Conservation (phyloP, 352 stramenopile species). For the Pythium aristosporum region DNA sequence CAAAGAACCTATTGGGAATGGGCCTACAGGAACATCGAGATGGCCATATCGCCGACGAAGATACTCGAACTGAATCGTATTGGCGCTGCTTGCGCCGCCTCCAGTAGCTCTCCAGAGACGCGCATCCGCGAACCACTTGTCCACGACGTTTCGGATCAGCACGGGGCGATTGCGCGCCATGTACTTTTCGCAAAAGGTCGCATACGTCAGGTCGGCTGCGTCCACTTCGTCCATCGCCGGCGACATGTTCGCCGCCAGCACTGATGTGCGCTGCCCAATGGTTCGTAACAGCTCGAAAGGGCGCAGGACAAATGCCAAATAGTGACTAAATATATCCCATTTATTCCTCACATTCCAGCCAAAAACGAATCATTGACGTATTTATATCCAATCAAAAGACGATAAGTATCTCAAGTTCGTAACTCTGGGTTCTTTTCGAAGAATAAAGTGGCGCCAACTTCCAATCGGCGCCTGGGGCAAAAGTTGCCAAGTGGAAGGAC, state of each 20-base stretch:
- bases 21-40: constrained; percentile 47
- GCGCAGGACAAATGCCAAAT: neutral
- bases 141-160: constrained; percentile 58
- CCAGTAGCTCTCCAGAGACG: constrained; percentile 12
- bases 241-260: neutral
- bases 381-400: neutral
- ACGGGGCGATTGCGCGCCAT: constrained; percentile 71
- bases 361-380: neutral
- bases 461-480: neutral
- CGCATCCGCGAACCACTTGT: constrained; percentile 34
- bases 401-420: neutral
- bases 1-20: neutral
- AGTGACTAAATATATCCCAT: neutral
- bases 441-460: neutral
- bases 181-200: constrained; percentile 70
- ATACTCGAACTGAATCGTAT: constrained; percentile 43
- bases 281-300: neutral
- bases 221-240: constrained; percentile 57
- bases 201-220: constrained; percentile 53
- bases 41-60: constrained; percentile 48
- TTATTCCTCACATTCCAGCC: neutral
- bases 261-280: neutral
- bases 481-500: neutral
- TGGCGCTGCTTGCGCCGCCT: neutral
- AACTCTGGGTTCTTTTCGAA: constrained; percentile 4